phyloP scores from a whole-genome alignment of 2,329 filamentous ascomycete genomes.

The Talaromyces sp. region DNA sequence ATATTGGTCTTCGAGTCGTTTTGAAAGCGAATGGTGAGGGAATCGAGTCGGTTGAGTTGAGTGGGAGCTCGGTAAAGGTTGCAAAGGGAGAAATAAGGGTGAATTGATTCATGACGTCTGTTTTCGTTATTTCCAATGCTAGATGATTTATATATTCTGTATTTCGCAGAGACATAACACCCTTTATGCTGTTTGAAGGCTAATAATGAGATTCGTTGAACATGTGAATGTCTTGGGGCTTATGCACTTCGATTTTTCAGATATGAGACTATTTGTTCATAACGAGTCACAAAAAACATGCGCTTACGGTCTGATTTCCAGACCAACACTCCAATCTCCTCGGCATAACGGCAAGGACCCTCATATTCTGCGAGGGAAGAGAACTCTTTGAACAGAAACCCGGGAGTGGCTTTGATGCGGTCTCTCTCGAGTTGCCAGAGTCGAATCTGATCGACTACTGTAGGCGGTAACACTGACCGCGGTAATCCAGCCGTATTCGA shows the following conservation, averaged over 20 bases:
- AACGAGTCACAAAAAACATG: conserved; percentile 86
- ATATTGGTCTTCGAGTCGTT: conserved; percentile 32
- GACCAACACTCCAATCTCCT: conserved; percentile 81
- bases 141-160: background rate
- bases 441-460: conserved; percentile 93
- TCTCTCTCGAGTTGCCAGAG: conserved; percentile 98
- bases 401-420: conserved; percentile 75
- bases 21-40: conserved; percentile 19
- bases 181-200: background rate
- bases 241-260: conserved; percentile 53
- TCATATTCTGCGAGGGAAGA: conserved; percentile 61
- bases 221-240: background rate
- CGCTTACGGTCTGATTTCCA: conserved; percentile 77
- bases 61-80: conserved; percentile 32
- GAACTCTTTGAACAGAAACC: conserved; percentile 89
- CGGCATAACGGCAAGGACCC: conserved; percentile 58
- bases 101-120: background rate
- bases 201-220: background rate
- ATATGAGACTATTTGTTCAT: conserved; percentile 82
- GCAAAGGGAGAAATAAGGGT: conserved; percentile 30
- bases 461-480: conserved; percentile 75
- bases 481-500: conserved; percentile 37
- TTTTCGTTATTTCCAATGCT: background rate
- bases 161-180: too few species aligned
- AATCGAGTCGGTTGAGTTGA: conserved; percentile 32